These are phyloP conservation scores for Heliophila coronopifolia DNA, from an alignment of 441 rosid genomes.

Conservation along the genomic window DNA sequence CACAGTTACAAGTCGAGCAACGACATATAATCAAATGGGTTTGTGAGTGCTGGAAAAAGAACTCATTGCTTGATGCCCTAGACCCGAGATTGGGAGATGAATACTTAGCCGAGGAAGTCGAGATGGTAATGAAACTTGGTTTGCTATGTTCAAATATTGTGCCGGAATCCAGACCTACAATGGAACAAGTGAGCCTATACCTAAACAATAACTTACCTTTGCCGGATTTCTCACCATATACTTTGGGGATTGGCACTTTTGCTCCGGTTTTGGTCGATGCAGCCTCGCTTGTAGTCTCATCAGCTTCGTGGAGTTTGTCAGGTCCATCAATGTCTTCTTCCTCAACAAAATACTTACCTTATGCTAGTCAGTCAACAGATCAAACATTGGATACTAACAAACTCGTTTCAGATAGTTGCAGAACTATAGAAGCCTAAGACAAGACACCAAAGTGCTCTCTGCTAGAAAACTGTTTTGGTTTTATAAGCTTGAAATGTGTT, in stretches of 20 bases:
- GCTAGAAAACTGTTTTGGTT: background rate
- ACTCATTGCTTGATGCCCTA: background rate
- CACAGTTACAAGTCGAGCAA: background rate
- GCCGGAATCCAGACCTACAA: conserved; percentile 36
- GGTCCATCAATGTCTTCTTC: conserved; percentile 20
- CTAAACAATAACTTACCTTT: conserved; percentile 17
- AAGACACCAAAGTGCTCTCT: background rate
- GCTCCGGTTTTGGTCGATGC: background rate
- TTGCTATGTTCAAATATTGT: conserved; percentile 43
- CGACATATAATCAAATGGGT: conserved; percentile 22
- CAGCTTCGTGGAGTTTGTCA: conserved; percentile 26
- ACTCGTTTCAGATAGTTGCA: conserved; percentile 18
- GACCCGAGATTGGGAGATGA: conserved; percentile 13
- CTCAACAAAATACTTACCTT: conserved; percentile 17
- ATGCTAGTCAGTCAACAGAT: conserved; percentile 18
- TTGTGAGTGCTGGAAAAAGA: conserved; percentile 14
- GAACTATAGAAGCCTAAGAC: conserved; percentile 20
- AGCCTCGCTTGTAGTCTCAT: conserved; percentile 22
- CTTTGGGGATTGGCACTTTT: conserved; percentile 17
- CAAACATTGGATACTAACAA: conserved; percentile 22
- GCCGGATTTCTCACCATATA: conserved; percentile 27
- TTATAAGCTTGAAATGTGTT: background rate
- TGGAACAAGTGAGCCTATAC: conserved; percentile 19
- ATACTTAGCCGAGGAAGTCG: conserved; percentile 5
- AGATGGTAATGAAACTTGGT: conserved; percentile 24